Evolutionary conservation across 108 stramenopile species (phyloP).

Genomic region (Pseudonitzschia pungens): DNA sequence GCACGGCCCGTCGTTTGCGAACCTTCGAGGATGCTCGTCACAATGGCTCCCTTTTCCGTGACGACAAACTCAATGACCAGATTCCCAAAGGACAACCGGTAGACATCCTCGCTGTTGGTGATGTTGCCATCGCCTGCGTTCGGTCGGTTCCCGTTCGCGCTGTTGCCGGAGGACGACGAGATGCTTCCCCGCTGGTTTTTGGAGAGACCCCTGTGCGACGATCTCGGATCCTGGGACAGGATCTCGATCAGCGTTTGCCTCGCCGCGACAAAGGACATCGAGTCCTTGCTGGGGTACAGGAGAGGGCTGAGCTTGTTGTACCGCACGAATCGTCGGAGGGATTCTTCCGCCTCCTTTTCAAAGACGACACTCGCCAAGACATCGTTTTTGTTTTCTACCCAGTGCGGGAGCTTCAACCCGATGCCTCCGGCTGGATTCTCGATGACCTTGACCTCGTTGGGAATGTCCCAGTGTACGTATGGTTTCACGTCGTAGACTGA

Average conservation of each 20-base stretch:
- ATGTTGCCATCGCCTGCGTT: background rate
- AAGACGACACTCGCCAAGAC: conserved; percentile 55
- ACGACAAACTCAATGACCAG: conserved; percentile 35
- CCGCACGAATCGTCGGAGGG: conserved; percentile 30
- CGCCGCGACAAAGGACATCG: conserved; percentile 31
- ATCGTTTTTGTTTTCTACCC: conserved; percentile 70
- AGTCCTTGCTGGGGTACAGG: conserved; percentile 56
- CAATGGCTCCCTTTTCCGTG: conserved; percentile 23
- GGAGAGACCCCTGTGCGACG: conserved; percentile 66
- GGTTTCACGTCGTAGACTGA: conserved; percentile 91
- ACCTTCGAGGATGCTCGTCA: background rate
- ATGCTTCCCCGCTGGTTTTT: conserved; percentile 57
- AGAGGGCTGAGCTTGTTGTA: conserved; percentile 50
- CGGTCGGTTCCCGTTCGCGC: background rate
- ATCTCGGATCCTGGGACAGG: conserved; percentile 78
- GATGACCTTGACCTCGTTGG: conserved; percentile 27
- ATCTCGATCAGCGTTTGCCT: conserved; percentile 56
- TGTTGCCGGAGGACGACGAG: background rate
- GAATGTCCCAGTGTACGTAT: conserved; percentile 82
- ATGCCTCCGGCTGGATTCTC: background rate
- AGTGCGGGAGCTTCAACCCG: conserved; percentile 50
- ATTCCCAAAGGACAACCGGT: conserved; percentile 27
- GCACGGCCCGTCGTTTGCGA: background rate
- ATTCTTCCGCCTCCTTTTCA: conserved; percentile 35
- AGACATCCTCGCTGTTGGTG: too few relatives aligned